Evolutionary conservation across 306 rosid genomes (phyloP), one percentile per base, ranked within the genome.

Genomic region (Urtica urens): DNA sequence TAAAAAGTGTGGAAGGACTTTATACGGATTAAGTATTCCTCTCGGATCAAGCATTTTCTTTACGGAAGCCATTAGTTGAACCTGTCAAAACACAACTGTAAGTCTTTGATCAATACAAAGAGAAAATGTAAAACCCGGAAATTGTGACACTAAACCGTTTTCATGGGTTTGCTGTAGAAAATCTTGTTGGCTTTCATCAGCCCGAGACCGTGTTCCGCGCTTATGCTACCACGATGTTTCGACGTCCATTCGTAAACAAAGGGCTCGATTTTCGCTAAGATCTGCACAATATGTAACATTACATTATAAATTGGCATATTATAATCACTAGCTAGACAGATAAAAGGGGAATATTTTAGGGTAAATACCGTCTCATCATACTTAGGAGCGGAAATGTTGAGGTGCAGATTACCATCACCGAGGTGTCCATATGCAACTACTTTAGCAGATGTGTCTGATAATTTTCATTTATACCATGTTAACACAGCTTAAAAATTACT

Each of bases 171-270:
- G 83, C 84, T 81, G 68, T 88, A 88, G 62, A 66, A 74, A 58
- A 88, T 88, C 63, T 81, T 28, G 28, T 76, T 76, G 35, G 97
- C 95, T 77, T 88, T 88, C 95, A 88, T 84, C 60, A 84, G 61
- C 67, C 97, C 97, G 28, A 88, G 48, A 41, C 97, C 97, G 50
- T 88, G 97, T 59, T 84, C 97, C 3, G 97, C 95, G 17, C 97
- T 84, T 43, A 88, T 81, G 64, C 97, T 88, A 25, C 97, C 97
- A 9, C 50, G 65, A 49, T 78, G 90, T 54, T 69, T 74, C 24
- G 95, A 81, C 26, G 95, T 88, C 97, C 97, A 88, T 67, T 84
- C 95, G 33, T 88, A 88, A 53, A 88, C 95, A 65, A 74, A 88
- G 19, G 97, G 97, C 70, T 88, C 95, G 30, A 88, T 84, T 74